Evolutionary conservation across 2,329 filamentous ascomycete genomes (phyloP).

Genomic region (Cordyceps farinosa): DNA sequence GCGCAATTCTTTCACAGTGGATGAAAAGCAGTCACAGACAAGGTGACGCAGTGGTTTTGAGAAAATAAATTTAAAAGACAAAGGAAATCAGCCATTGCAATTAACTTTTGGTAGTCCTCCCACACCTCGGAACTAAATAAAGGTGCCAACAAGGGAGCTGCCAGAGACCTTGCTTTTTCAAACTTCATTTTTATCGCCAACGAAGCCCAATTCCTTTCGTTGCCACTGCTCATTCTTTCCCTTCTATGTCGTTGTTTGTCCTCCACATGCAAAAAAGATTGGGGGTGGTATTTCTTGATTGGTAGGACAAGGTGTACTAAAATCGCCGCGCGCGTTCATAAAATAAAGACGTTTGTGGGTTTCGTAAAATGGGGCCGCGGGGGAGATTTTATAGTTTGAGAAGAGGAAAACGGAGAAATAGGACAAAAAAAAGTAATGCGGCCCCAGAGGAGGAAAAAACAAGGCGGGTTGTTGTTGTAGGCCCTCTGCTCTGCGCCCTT

Average conservation of each 20-base stretch:
- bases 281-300: conserved; percentile 1
- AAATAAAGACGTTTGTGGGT: conserved; percentile 12
- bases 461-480: conserved; percentile 18
- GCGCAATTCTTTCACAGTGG: neutral
- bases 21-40: neutral
- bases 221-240: conserved; percentile 12
- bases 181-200: conserved; percentile 20
- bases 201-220: conserved; percentile 29
- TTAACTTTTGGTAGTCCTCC: conserved; percentile 40
- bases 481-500: conserved; percentile 7
- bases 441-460: conserved; percentile 17
- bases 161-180: conserved; percentile 36
- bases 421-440: conserved; percentile 15
- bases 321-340: conserved; percentile 18
- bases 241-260: conserved; percentile 5
- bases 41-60: neutral
- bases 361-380: conserved; percentile 18
- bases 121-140: conserved; percentile 32
- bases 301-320: conserved; percentile 14
- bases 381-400: conserved; percentile 9
- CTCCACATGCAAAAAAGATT: conserved; percentile 14
- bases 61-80: conserved; percentile 15
- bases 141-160: conserved; percentile 35
- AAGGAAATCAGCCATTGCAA: conserved; percentile 34
- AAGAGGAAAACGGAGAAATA: conserved; percentile 14